phyloP scores from a whole-genome alignment of 1,139 yeast genomes.

The Suhomyces panamericanus region DNA sequence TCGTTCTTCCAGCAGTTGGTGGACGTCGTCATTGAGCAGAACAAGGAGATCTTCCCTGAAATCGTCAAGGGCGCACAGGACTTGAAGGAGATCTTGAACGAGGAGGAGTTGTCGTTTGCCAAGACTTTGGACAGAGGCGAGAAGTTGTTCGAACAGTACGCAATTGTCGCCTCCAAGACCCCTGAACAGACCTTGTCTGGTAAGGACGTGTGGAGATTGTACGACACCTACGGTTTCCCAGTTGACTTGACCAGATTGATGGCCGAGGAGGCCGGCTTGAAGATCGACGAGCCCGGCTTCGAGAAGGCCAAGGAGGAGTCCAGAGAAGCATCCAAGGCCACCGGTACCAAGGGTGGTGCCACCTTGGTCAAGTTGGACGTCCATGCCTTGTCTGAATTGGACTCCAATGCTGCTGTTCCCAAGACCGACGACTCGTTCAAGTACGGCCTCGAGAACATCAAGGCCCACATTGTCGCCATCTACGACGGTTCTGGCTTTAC shows the following conservation, averaged over 20 bases:
- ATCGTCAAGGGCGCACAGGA: constrained; percentile 67
- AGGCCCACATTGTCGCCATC: constrained; percentile 67
- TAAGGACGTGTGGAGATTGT: constrained; percentile 95
- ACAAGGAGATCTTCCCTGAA: constrained; percentile 89
- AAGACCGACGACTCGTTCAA: constrained; percentile 83
- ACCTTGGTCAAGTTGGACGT: constrained; percentile 79
- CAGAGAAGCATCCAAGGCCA: constrained; percentile 92
- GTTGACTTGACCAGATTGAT: constrained; percentile 94
- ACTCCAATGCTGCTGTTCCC: constrained; percentile 58
- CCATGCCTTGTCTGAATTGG: constrained; percentile 74
- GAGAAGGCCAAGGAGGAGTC: constrained; percentile 87
- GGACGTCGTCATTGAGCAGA: constrained; percentile 90
- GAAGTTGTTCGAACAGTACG: constrained; percentile 90
- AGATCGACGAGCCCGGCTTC: constrained; percentile 87
- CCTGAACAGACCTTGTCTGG: constrained; percentile 82
- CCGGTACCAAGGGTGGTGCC: constrained; percentile 61
- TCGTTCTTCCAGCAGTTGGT: constrained; percentile 88
- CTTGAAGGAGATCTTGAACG: constrained; percentile 87
- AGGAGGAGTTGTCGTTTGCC: constrained; percentile 93
- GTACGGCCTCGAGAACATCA: constrained; percentile 63
- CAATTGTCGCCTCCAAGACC: constrained; percentile 74
- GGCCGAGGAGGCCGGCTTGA: constrained; percentile 98
- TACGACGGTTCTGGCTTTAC: constrained; percentile 68
- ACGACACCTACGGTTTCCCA: constrained; percentile 99
- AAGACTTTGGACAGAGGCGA: constrained; percentile 98